Percentiles rank a stretch among this genome's conserved stretches.
These are phyloP conservation scores for Sedum album DNA, from an alignment of 164 flowering plant species.

Conservation along the genomic window DNA sequence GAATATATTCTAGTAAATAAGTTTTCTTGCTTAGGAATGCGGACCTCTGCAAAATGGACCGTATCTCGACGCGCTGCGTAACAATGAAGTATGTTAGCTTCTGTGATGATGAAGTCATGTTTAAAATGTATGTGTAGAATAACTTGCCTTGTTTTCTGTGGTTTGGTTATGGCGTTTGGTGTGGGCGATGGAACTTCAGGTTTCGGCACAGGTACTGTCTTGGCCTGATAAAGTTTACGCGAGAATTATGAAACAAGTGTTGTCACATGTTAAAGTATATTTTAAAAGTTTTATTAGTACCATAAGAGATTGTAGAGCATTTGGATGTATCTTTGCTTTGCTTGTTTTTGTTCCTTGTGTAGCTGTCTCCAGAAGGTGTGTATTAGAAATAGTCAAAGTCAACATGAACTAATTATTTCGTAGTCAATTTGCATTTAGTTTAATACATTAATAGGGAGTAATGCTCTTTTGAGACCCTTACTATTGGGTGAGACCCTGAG, in stretches of 20 bases:
- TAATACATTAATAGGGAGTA: too few species aligned
- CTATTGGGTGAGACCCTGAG: too few species aligned
- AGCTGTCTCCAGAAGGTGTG: conserved; percentile 79
- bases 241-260: not conserved
- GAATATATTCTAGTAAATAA: too few species aligned
- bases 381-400: too few species aligned
- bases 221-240: not conserved
- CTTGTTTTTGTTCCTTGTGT: conserved; percentile 61
- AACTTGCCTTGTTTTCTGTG: conserved; percentile 1
- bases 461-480: too few species aligned
- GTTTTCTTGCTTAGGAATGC: not conserved
- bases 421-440: too few species aligned
- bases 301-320: conserved; percentile 72
- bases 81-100: not conserved
- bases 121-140: not conserved
- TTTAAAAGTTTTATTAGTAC: conserved; percentile 26
- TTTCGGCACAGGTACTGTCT: conserved; percentile 2
- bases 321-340: conserved; percentile 75
- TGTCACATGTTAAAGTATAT: too few species aligned
- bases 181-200: not conserved
- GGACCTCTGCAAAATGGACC: not conserved
- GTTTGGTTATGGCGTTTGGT: not conserved
- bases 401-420: too few species aligned
- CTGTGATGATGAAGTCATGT: too few species aligned
- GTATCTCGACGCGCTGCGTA: conserved; percentile 1